Evolutionary conservation across 1,139 yeast genomes (phyloP).

Genomic region (Saccharomyces hybrid): DNA sequence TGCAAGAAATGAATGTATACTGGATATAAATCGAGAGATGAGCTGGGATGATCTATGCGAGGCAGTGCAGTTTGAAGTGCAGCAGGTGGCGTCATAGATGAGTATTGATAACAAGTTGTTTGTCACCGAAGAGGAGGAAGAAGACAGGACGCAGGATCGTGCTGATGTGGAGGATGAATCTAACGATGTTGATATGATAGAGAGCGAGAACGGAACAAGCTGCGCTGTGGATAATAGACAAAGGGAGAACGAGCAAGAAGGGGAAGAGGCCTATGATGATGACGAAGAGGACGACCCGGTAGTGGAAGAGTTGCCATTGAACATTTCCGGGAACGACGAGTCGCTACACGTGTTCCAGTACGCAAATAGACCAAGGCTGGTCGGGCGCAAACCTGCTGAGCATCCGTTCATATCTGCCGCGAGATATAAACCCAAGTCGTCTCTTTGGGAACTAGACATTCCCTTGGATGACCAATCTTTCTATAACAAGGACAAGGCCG

Average conservation of each 20-base stretch:
- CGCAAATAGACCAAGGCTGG: conserved; percentile 55
- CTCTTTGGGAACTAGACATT: conserved; percentile 57
- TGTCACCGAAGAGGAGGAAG: conserved; percentile 25
- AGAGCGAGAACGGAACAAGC: conserved; percentile 5
- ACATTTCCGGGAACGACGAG: conserved; percentile 32
- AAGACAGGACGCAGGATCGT: conserved; percentile 1
- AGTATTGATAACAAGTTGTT: conserved; percentile 16
- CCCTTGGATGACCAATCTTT: conserved; percentile 57
- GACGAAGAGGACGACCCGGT: conserved; percentile 63
- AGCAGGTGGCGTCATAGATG: neutral
- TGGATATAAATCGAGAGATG: neutral
- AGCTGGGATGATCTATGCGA: neutral
- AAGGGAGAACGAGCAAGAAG: conserved; percentile 7
- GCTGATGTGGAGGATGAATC: conserved; percentile 3
- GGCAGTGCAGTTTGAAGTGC: neutral
- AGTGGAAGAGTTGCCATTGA: conserved; percentile 66
- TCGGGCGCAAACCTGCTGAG: conserved; percentile 39
- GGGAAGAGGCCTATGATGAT: conserved; percentile 4
- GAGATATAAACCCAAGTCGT: conserved; percentile 54
- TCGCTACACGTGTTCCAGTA: conserved; percentile 53
- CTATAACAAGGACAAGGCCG: conserved; percentile 57
- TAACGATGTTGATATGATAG: neutral
- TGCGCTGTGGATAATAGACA: conserved; percentile 2
- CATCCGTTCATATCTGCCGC: conserved; percentile 42
- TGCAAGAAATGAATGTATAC: neutral